Evolutionary conservation across 352 stramenopile genomes (phyloP).

Genomic region (Halophytophthora batemanensis): DNA sequence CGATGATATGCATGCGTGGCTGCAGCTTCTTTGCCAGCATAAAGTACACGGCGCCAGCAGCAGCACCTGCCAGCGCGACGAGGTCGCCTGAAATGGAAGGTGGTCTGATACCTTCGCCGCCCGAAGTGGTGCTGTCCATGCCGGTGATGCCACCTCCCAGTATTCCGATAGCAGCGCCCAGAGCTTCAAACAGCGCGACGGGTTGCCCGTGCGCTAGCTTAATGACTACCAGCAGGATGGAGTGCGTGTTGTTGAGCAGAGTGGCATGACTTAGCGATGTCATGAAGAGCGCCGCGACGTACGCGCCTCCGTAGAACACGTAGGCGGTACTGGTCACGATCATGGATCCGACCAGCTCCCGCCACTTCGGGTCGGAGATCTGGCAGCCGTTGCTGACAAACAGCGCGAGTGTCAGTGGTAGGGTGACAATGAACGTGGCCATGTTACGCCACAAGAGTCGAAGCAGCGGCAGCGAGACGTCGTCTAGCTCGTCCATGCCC

Average conservation of each 20-base stretch:
- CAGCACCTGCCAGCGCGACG: conserved; percentile 61
- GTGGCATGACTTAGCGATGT: conserved; percentile 82
- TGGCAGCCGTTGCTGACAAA: conserved; percentile 28
- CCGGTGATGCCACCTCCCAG: conserved; percentile 66
- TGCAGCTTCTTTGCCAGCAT: conserved; percentile 75
- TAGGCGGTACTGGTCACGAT: conserved; percentile 56
- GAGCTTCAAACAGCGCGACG: conserved; percentile 57
- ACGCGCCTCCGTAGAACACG: conserved; percentile 72
- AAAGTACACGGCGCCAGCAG: conserved; percentile 77
- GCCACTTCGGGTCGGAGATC: conserved; percentile 22
- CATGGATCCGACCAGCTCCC: conserved; percentile 38
- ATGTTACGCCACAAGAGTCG: conserved; percentile 87
- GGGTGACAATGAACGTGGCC: conserved; percentile 56
- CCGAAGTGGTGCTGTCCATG: conserved; percentile 44
- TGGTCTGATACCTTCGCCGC: conserved; percentile 39
- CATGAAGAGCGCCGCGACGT: conserved; percentile 54
- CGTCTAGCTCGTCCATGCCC: conserved; percentile 61
- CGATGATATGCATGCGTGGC: conserved; percentile 63
- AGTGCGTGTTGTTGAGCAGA: conserved; percentile 84
- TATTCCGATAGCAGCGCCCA: conserved; percentile 67
- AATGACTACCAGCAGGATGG: conserved; percentile 69
- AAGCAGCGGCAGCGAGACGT: conserved; percentile 59
- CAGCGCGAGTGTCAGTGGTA: conserved; percentile 42
- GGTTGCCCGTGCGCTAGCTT: conserved; percentile 60
- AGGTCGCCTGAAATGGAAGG: conserved; percentile 57